Evolutionary conservation across 495 filamentous ascomycete genomes (phyloP).

Genomic region (Cercophora scortea): DNA sequence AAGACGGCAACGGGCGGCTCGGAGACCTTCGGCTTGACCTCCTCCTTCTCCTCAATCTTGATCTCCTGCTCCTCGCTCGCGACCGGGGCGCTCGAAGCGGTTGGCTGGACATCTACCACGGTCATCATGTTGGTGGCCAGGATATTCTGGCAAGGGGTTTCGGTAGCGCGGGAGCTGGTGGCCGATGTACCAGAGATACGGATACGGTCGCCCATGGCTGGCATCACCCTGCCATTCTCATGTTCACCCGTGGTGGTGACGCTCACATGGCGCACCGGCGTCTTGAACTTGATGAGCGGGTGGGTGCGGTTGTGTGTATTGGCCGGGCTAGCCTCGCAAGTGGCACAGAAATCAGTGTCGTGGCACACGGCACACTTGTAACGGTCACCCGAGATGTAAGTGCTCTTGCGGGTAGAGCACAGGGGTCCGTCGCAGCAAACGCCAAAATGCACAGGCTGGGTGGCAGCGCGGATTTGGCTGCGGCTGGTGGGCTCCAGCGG

Average conservation of each 20-base stretch:
- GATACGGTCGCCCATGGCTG: slow-evolving; percentile 59
- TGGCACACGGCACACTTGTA: slow-evolving; percentile 98
- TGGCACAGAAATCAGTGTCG: slow-evolving; percentile 93
- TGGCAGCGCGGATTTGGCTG: slow-evolving; percentile 23
- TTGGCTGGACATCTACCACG: slow-evolving; percentile 62
- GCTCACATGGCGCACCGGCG: slow-evolving; percentile 78
- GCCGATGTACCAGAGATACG: slow-evolving; percentile 7
- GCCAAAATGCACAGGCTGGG: slow-evolving; percentile 59
- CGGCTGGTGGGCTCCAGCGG: slow-evolving; percentile 48
- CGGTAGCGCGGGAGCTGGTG: slow-evolving; percentile 40
- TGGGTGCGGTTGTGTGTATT: slow-evolving; percentile 90
- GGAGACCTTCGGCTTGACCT: slow-evolving; percentile 9
- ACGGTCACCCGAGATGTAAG: slow-evolving; percentile 75
- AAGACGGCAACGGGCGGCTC: slow-evolving; percentile 53
- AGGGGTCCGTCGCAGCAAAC: slow-evolving; percentile 95
- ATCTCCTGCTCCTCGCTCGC: slow-evolving; percentile 23
- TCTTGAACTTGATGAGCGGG: slow-evolving; percentile 95
- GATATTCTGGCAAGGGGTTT: slow-evolving; percentile 43
- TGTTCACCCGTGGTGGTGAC: slow-evolving; percentile 80
- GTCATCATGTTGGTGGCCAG: slow-evolving; percentile 61
- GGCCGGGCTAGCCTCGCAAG: slow-evolving; percentile 79
- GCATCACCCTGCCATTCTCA: slow-evolving; percentile 49
- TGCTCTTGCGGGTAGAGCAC: slow-evolving; percentile 50
- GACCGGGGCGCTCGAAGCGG: slow-evolving; percentile 24
- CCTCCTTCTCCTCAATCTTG: slow-evolving; percentile 17